A percentile compares a stretch with the other conserved stretches of the same genome.
These are phyloP conservation scores for Closterium sp. DNA, from an alignment of 139 green algal species.

Conservation along the genomic window DNA sequence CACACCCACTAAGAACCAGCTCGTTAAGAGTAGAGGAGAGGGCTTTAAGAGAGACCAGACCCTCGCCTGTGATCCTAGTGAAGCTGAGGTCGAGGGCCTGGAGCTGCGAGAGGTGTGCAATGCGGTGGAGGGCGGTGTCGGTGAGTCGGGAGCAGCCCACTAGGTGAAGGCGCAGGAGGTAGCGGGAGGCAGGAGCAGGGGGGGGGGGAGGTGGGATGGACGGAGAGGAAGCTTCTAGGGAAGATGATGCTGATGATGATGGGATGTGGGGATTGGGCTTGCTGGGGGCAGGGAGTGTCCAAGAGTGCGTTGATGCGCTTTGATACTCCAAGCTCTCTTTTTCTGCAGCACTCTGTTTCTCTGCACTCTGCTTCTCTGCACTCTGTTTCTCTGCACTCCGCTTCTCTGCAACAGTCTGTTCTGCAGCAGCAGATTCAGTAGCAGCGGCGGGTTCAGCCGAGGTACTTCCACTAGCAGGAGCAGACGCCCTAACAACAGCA, in stretches of 20 bases:
- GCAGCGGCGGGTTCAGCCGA: too few relatives aligned
- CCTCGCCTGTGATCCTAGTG: background rate
- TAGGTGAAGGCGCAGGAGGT: background rate
- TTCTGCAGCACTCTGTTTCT: background rate
- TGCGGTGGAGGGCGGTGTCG: background rate
- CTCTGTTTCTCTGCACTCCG: background rate
- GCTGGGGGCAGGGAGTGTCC: too few relatives aligned
- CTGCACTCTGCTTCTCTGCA: background rate
- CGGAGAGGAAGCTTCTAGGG: background rate
- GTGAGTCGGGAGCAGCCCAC: background rate
- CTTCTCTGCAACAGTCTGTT: background rate
- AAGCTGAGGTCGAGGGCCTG: background rate
- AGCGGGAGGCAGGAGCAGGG: background rate
- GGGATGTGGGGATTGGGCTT: background rate
- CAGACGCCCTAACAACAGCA: too few relatives aligned
- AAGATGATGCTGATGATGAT: background rate
- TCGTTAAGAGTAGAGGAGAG: background rate
- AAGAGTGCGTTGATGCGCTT: background rate
- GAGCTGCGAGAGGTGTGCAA: background rate
- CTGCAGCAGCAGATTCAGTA: background rate
- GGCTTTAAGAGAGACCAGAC: background rate
- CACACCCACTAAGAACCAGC: background rate
- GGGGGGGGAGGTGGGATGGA: background rate
- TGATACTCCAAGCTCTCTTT: background rate
- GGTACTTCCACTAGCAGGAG: background rate